A percentile compares a stretch with the other conserved stretches of the same genome.
Evolutionary conservation across 2,329 filamentous ascomycete species (phyloP).

Genomic region (Apiospora pterosperma): DNA sequence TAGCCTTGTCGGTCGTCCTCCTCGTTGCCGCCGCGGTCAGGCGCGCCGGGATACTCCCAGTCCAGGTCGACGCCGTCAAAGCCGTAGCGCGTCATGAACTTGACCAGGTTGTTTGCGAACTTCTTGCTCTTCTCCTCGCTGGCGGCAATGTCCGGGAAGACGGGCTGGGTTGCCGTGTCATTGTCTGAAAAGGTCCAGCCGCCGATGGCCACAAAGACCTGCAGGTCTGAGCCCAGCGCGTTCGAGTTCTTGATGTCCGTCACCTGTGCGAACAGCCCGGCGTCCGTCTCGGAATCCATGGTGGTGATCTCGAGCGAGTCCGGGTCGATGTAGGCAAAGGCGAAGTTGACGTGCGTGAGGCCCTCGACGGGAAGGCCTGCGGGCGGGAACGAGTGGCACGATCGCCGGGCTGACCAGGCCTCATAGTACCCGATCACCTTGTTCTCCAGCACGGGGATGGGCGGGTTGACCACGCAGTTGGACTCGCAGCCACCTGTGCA

Average conservation of each 20-base stretch:
- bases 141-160: constrained; percentile 22
- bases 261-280: not conserved
- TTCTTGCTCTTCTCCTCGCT: not conserved
- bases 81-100: constrained; percentile 19
- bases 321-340: constrained; percentile 32
- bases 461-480: not conserved
- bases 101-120: constrained; percentile 19
- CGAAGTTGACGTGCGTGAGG: not conserved
- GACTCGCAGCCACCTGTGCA: not conserved
- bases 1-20: constrained; percentile 15
- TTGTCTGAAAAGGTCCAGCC: constrained; percentile 39
- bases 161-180: constrained; percentile 19
- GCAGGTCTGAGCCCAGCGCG: constrained; percentile 17
- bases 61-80: constrained; percentile 16
- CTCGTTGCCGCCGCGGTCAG: constrained; percentile 23
- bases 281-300: constrained; percentile 17
- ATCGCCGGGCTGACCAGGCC: constrained; percentile 13
- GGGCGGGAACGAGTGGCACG: constrained; percentile 13
- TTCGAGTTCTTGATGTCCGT: constrained; percentile 8
- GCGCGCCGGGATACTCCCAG: constrained; percentile 28
- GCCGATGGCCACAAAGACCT: constrained; percentile 36
- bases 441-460: not conserved
- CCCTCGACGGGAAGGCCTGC: not conserved
- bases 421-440: constrained; percentile 25
- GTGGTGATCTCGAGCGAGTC: constrained; percentile 18